Conservation (phyloP, 83 land plant species). For the Diphasiastrum complanatum region DNA sequence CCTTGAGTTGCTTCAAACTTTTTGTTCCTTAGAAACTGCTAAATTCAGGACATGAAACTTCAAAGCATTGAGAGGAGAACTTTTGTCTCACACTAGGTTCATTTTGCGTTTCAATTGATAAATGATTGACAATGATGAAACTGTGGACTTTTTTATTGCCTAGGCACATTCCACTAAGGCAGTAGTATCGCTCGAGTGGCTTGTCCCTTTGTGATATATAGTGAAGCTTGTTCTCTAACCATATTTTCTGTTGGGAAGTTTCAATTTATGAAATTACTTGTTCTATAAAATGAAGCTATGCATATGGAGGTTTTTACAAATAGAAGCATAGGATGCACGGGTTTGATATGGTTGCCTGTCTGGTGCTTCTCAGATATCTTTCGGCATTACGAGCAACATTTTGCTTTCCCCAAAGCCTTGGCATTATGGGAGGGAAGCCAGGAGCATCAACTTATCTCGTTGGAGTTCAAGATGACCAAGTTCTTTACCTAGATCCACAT, state of each 20-base stretch:
- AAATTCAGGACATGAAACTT: no score
- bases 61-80: no score
- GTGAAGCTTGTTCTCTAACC: not conserved
- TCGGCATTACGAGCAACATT: slow-evolving; percentile 73
- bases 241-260: not conserved
- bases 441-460: slow-evolving; percentile 90
- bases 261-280: not conserved
- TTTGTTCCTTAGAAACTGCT: no score
- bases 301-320: not conserved
- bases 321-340: not conserved
- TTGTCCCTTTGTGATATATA: not conserved
- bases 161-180: no score
- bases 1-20: no score
- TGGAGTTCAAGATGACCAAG: slow-evolving; percentile 94
- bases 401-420: slow-evolving; percentile 92
- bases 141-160: no score
- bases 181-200: no score
- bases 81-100: no score
- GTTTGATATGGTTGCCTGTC: not conserved
- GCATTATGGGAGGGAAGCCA: slow-evolving; percentile 95
- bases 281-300: not conserved
- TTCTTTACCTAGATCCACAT: slow-evolving; percentile 94
- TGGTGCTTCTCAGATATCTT: slow-evolving; percentile 50
- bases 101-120: no score
- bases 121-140: no score